Percentiles rank a stretch among this genome's conserved stretches.
Conservation (phyloP, 495 filamentous ascomycete genomes). For the Aspergillus bridgeri region DNA sequence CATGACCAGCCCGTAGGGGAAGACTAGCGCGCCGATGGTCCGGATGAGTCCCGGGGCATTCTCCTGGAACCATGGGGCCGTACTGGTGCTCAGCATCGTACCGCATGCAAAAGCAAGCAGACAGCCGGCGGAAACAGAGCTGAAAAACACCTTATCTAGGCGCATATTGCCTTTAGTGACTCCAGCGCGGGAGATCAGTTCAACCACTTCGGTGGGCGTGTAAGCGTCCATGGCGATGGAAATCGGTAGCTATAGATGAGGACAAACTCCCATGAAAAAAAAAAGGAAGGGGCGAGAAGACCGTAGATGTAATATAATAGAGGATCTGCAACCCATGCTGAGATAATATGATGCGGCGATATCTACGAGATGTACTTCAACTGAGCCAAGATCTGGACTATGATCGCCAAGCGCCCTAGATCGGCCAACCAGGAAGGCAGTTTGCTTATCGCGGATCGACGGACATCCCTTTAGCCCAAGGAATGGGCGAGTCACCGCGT, state of each 20-base stretch:
- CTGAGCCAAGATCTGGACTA: not conserved
- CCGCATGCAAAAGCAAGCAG: slow-evolving; percentile 54
- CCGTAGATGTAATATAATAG: not conserved
- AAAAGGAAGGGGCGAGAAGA: not conserved
- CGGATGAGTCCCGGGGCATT: slow-evolving; percentile 60
- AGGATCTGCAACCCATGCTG: not conserved
- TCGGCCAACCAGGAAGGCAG: not conserved
- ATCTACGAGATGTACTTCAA: not conserved
- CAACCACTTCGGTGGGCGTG: slow-evolving; percentile 44
- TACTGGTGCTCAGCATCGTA: slow-evolving; percentile 47
- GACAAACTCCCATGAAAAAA: too few relatives aligned
- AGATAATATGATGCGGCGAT: not conserved
- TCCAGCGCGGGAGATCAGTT: slow-evolving; percentile 43
- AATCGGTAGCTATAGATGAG: not conserved
- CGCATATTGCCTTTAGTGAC: slow-evolving; percentile 51
- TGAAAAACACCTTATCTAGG: slow-evolving; percentile 53
- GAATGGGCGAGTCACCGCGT: not conserved
- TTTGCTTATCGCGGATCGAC: not conserved
- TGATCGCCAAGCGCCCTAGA: not conserved
- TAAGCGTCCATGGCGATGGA: slow-evolving; percentile 29
- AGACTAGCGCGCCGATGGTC: slow-evolving; percentile 52
- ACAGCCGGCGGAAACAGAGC: slow-evolving; percentile 49
- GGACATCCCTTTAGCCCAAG: not conserved
- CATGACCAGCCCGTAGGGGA: slow-evolving; percentile 57
- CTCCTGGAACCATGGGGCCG: slow-evolving; percentile 56